A percentile compares a stretch with the other conserved stretches of the same genome.
phyloP scores from a whole-genome alignment of 495 filamentous ascomycete genomes.

The Penicillium nucicola region DNA sequence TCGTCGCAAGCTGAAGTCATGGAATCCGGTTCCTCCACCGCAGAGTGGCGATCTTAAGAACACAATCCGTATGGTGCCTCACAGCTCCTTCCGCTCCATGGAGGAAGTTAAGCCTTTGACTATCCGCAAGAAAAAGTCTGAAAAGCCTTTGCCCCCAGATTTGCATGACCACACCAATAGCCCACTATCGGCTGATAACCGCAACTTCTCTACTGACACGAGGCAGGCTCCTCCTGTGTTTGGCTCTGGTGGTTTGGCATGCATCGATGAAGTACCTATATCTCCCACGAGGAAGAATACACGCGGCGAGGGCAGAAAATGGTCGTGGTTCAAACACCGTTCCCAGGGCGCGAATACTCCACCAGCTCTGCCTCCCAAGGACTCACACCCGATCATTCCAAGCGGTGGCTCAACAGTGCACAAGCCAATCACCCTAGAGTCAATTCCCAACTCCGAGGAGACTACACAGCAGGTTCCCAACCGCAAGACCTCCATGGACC shows the following conservation, averaged over 20 bases:
- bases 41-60: conserved; percentile 25
- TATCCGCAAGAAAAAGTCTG: conserved; percentile 49
- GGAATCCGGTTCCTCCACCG: conserved; percentile 21
- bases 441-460: not conserved
- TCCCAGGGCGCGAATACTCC: conserved; percentile 40
- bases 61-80: conserved; percentile 49
- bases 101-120: conserved; percentile 48
- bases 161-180: not conserved
- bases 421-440: conserved; percentile 15
- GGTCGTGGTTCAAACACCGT: conserved; percentile 64
- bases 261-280: conserved; percentile 29
- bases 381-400: conserved; percentile 18
- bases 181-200: not conserved
- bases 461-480: not conserved
- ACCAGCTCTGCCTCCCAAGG: conserved; percentile 12
- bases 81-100: conserved; percentile 36
- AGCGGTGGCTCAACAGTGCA: conserved; percentile 24
- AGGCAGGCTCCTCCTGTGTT: conserved; percentile 3
- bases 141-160: not conserved
- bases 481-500: conserved; percentile 26
- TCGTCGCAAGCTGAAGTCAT: not conserved
- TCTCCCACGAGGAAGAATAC: conserved; percentile 25
- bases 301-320: conserved; percentile 46
- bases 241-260: conserved; percentile 22
- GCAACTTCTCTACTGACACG: conserved; percentile 16